Conservation (phyloP, 1,139 yeast species). For the Candida pseudocylindracea region DNA sequence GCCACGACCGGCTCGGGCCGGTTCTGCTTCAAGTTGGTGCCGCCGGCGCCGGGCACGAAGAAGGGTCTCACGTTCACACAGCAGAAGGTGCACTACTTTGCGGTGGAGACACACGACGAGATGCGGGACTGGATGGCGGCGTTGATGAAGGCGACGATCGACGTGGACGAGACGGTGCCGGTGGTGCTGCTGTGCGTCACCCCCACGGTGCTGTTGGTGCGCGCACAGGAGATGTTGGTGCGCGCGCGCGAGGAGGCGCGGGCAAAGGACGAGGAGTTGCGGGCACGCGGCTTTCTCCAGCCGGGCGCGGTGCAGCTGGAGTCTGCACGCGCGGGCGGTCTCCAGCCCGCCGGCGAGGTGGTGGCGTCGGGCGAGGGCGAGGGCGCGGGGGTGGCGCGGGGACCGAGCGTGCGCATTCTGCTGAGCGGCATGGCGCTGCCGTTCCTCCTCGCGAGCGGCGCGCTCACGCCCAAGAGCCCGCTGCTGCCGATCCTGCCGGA, state of each 20-base stretch:
- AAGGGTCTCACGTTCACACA: conserved; percentile 93
- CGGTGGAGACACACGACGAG: conserved; percentile 78
- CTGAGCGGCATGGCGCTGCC: conserved; percentile 34
- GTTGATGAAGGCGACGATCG: conserved; percentile 86
- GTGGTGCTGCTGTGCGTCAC: conserved; percentile 89
- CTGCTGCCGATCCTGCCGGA: no score
- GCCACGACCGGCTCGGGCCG: conserved; percentile 88
- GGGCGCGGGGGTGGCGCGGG: conserved; percentile 8
- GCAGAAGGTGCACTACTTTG: conserved; percentile 88
- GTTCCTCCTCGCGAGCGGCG: conserved; percentile 32
- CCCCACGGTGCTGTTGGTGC: conserved; percentile 71
- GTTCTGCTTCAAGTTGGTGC: conserved; percentile 77
- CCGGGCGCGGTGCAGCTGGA: no score
- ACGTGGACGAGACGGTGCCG: conserved; percentile 81
- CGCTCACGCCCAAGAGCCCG: conserved; percentile 18
- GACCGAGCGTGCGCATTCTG: conserved; percentile 14
- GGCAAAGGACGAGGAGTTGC: conserved; percentile 31
- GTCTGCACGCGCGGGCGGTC: no score
- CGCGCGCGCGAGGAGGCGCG: conserved; percentile 60
- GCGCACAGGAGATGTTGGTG: conserved; percentile 71
- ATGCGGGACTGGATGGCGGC: conserved; percentile 95
- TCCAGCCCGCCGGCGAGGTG: no score
- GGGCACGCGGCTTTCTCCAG: neutral
- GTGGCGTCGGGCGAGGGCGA: conserved; percentile 6
- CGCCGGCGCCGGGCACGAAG: conserved; percentile 95